Conservation (phyloP, 225 moss, liverwort and hornwort species). For the Sphagnum contortum region DNA sequence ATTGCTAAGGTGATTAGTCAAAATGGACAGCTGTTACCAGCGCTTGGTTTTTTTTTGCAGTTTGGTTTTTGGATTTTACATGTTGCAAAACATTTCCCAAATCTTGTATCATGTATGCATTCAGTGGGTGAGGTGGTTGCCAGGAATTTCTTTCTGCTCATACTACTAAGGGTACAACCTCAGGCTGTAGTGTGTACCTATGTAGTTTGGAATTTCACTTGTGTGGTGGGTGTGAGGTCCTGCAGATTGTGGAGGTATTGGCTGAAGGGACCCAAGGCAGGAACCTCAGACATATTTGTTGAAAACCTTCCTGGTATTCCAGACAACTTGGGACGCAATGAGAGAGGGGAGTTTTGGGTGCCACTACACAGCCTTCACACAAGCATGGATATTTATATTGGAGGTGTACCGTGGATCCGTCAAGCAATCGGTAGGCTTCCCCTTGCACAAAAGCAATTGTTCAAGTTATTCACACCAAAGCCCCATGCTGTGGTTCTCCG, state of each 20-base stretch:
- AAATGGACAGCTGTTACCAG: too few relatives aligned
- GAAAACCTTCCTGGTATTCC: conserved; percentile 48
- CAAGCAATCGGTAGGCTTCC: conserved; percentile 38
- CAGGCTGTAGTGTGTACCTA: too few relatives aligned
- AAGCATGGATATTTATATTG: conserved; percentile 23
- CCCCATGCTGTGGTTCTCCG: conserved; percentile 38
- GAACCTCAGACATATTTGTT: conserved; percentile 42
- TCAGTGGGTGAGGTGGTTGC: too few relatives aligned
- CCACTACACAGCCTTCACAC: conserved; percentile 33
- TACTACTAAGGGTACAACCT: too few relatives aligned
- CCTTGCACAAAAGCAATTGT: conserved; percentile 23
- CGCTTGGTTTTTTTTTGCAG: neutral
- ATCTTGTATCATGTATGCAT: too few relatives aligned
- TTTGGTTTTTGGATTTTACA: too few relatives aligned
- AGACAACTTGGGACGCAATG: conserved; percentile 52
- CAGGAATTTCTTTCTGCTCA: too few relatives aligned
- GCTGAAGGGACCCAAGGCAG: conserved; percentile 39
- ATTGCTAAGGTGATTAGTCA: too few relatives aligned
- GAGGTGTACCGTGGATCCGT: conserved; percentile 38
- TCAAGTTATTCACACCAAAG: conserved; percentile 21
- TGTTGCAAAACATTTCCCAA: too few relatives aligned
- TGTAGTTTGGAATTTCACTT: too few relatives aligned
- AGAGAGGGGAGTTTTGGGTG: conserved; percentile 53
- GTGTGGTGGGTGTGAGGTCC: too few relatives aligned
- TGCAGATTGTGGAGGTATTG: conserved; percentile 46